Percentiles rank a stretch among this genome's conserved stretches.
Conservation (phyloP, 805 yeast species). For the Cyberlindnera saturnus region DNA sequence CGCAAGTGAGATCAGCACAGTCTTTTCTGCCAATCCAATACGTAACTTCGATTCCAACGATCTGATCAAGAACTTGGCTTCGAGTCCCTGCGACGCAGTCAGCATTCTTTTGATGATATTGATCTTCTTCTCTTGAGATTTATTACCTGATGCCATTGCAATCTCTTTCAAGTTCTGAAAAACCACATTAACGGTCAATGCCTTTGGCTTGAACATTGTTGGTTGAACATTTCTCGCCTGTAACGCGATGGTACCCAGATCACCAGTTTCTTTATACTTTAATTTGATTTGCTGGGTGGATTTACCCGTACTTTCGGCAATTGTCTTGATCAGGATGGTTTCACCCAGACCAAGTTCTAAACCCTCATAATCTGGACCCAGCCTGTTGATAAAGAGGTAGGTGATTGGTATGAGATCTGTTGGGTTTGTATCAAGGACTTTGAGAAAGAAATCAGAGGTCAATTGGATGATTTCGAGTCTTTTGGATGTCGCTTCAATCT, state of each 20-base stretch:
- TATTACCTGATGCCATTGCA: conserved; percentile 72
- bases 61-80: conserved; percentile 86
- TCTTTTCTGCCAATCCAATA: conserved; percentile 91
- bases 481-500: conserved; percentile 74
- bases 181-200: conserved; percentile 67
- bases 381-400: conserved; percentile 77
- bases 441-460: conserved; percentile 66
- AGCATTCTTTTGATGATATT: conserved; percentile 75
- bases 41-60: conserved; percentile 89
- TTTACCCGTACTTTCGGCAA: conserved; percentile 86
- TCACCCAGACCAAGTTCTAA: conserved; percentile 93
- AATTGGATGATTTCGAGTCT: conserved; percentile 74
- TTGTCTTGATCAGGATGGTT: conserved; percentile 77
- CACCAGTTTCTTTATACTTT: conserved; percentile 79
- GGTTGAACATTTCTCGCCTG: conserved; percentile 80
- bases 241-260: conserved; percentile 84
- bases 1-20: conserved; percentile 77
- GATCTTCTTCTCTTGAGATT: conserved; percentile 75
- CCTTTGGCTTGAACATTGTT: conserved; percentile 87
- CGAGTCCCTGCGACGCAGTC: conserved; percentile 78
- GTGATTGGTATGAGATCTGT: conserved; percentile 59
- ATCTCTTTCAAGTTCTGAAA: conserved; percentile 70
- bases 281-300: conserved; percentile 61
- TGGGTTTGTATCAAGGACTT: conserved; percentile 52
- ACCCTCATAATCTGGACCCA: conserved; percentile 96